These are phyloP conservation scores for Cornus suecica DNA, from an alignment of 148 eudicot genomes.

Conservation along the genomic window DNA sequence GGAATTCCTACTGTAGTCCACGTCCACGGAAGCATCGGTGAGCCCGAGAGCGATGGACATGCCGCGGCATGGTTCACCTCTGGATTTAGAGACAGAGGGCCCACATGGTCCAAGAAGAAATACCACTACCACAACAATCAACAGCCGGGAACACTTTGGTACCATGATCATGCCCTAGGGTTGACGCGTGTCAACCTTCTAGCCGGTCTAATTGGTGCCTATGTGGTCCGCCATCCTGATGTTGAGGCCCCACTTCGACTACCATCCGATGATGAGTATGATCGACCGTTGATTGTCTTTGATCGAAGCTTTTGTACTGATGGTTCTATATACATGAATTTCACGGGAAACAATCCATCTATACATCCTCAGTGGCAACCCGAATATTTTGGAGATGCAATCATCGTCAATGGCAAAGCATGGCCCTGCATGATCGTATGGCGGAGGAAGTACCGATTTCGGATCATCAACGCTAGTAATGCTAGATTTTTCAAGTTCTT, in stretches of 20 bases:
- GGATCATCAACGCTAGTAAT: slow-evolving; percentile 78
- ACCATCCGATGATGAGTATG: slow-evolving; percentile 58
- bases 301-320: slow-evolving; percentile 55
- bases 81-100: slow-evolving; percentile 44
- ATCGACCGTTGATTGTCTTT: slow-evolving; percentile 53
- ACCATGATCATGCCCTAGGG: slow-evolving; percentile 96
- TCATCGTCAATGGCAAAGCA: slow-evolving; percentile 82
- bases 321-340: slow-evolving; percentile 72
- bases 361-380: slow-evolving; percentile 94
- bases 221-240: slow-evolving; percentile 49
- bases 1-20: slow-evolving; percentile 89
- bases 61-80: slow-evolving; percentile 72
- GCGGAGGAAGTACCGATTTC: slow-evolving; percentile 67
- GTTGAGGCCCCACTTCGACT: slow-evolving; percentile 58
- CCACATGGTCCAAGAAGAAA: slow-evolving; percentile 48
- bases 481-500: slow-evolving; percentile 69
- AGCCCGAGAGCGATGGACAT: slow-evolving; percentile 71
- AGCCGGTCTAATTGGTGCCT: slow-evolving; percentile 77
- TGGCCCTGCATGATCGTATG: slow-evolving; percentile 78
- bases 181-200: slow-evolving; percentile 77
- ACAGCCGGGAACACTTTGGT: slow-evolving; percentile 78
- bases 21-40: slow-evolving; percentile 77
- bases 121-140: slow-evolving; percentile 63
- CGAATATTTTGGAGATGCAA: slow-evolving; percentile 78
- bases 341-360: slow-evolving; percentile 70